Evolutionary conservation across 345 rosid species (phyloP), one percentile per base, ranked within the genome.

Genomic region (Jatropha curcas): DNA sequence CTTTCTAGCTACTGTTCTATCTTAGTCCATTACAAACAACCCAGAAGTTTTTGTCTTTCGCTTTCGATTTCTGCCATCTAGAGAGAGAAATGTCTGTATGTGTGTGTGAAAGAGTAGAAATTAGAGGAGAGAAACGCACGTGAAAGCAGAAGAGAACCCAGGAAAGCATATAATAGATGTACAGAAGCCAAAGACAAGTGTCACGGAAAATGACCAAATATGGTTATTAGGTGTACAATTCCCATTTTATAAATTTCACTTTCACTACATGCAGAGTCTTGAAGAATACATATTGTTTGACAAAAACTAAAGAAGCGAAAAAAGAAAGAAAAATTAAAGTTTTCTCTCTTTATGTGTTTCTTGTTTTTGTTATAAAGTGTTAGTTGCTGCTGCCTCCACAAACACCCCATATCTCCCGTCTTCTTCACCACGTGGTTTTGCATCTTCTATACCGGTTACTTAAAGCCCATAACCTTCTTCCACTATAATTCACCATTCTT

Each of bases 401-500:
- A 14, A 39, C 31, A 24, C 67, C 25, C 12, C 69, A 25, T 65
- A 65, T 65, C 56, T 64, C 10, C 52, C 30, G 11, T 37, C 60
- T 39, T 41, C 65, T 70, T 27, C 57, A 58, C 35, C 73, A 58
- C 65, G 27, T 70, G 73, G 39, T 58, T 45, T 58, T 27, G 20
- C 55, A 33, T 17, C 58, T 70, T 48, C 45, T 71, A 28, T 57
- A 57, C 56, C 64, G 73, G 63, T 10, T 28, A 56, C 22, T 48
- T 25, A 22, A 4, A 57, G 65, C 73, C 55, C 55, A 70, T 58
- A 58, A 57, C 73, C 56, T 27, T 25, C 28, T 41, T 41, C 35
- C 65, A 41, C 14, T 60, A 46, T 71, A 59, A 59, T 61, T 35
- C 51, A 71, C 50, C 59, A 19, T 58, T 28, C 3, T 60, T 34